These are phyloP conservation scores for Nidularia pulvinata DNA, from an alignment of 768 basidiomycete genomes.

Conservation along the genomic window DNA sequence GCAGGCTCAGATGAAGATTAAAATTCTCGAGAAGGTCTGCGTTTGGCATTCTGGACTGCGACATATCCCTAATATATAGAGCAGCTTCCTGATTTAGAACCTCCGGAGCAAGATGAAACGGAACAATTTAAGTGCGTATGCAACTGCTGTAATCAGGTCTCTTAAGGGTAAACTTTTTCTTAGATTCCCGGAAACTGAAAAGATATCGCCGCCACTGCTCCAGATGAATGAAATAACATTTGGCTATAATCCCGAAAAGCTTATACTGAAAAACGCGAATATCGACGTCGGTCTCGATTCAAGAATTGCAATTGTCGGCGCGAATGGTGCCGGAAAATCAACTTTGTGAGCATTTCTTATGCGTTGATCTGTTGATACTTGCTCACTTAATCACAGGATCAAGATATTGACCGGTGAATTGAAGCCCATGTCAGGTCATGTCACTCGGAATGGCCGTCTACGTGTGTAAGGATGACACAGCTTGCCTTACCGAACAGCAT, in stretches of 20 bases:
- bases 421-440: slow-evolving; percentile 71
- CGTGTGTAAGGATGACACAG: slow-evolving; percentile 60
- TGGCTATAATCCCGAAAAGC: slow-evolving; percentile 78
- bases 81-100: slow-evolving; percentile 89
- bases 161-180: background rate
- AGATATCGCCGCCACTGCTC: slow-evolving; percentile 93
- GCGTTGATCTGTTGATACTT: background rate
- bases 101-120: slow-evolving; percentile 90
- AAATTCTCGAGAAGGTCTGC: slow-evolving; percentile 72
- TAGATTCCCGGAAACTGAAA: slow-evolving; percentile 95
- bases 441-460: slow-evolving; percentile 89
- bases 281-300: slow-evolving; percentile 96
- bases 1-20: slow-evolving; percentile 82
- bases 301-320: slow-evolving; percentile 92
- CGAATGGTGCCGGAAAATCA: slow-evolving; percentile 96
- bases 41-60: no score
- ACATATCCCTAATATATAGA: background rate
- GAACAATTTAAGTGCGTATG: slow-evolving; percentile 82
- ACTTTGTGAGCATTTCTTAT: slow-evolving; percentile 51
- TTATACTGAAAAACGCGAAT: slow-evolving; percentile 77
- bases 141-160: background rate
- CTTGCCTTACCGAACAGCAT: background rate
- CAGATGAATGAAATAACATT: slow-evolving; percentile 93
- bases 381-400: slow-evolving; percentile 53
- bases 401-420: slow-evolving; percentile 90